A percentile compares a stretch with the other conserved stretches of the same genome.
phyloP scores from a whole-genome alignment of 768 basidiomycete genomes.

The Psilocybe cubensis region DNA sequence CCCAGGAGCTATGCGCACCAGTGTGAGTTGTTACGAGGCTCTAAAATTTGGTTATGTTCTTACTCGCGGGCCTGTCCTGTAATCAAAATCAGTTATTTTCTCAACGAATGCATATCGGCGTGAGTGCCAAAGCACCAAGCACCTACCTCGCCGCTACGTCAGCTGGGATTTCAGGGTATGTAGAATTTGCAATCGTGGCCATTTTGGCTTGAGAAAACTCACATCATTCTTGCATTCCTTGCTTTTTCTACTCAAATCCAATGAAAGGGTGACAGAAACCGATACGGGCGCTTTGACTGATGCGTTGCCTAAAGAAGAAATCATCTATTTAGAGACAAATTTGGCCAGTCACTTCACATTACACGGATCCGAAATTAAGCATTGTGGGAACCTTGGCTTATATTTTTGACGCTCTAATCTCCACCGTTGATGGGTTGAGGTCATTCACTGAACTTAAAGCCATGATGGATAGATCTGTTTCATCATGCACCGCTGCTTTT shows the following conservation, averaged over 20 bases:
- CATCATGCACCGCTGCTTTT: too few relatives aligned
- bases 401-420: too few relatives aligned
- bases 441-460: too few relatives aligned
- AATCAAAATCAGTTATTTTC: neutral
- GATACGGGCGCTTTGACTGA: neutral
- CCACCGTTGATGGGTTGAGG: too few relatives aligned
- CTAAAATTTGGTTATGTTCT: neutral
- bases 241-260: neutral
- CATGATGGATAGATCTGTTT: too few relatives aligned
- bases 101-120: neutral
- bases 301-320: neutral
- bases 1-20: conserved; percentile 19
- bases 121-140: too few relatives aligned
- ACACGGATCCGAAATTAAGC: too few relatives aligned
- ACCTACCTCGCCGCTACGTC: conserved; percentile 1
- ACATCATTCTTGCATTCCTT: conserved; percentile 5
- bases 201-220: neutral
- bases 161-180: neutral
- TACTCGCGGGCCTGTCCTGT: conserved; percentile 7
- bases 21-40: neutral
- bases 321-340: neutral
- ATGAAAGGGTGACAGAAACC: neutral
- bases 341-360: too few relatives aligned
- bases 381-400: too few relatives aligned
- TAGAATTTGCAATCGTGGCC: conserved; percentile 1